phyloP scores from a whole-genome alignment of 345 rosid species.

The Citrus glauca region DNA sequence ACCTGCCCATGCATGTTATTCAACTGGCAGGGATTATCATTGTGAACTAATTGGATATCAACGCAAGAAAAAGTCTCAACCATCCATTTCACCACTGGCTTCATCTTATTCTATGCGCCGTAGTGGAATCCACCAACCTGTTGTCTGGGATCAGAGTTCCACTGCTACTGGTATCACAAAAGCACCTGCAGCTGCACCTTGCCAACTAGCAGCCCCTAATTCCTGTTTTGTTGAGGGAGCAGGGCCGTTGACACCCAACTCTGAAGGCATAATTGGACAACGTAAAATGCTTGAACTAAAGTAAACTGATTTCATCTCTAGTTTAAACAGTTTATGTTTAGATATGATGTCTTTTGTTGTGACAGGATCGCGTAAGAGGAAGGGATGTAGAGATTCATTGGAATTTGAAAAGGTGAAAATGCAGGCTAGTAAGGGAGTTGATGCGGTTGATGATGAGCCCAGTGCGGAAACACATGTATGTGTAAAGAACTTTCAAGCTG shows the following conservation, averaged over 20 bases:
- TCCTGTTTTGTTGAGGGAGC: slow-evolving; percentile 4
- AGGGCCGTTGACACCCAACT: slow-evolving; percentile 7
- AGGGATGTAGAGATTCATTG: slow-evolving; percentile 33
- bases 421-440: slow-evolving; percentile 23
- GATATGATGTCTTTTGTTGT: slow-evolving; percentile 20
- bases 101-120: slow-evolving; percentile 22
- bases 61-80: slow-evolving; percentile 40
- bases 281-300: slow-evolving; percentile 29
- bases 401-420: slow-evolving; percentile 33
- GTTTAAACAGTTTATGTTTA: not conserved
- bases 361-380: slow-evolving; percentile 58
- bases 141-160: slow-evolving; percentile 21
- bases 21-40: slow-evolving; percentile 61
- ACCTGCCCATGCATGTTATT: slow-evolving; percentile 12
- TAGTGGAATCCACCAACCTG: slow-evolving; percentile 24
- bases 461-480: slow-evolving; percentile 40
- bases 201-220: slow-evolving; percentile 13
- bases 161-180: slow-evolving; percentile 21
- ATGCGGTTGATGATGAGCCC: slow-evolving; percentile 16
- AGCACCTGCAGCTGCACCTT: slow-evolving; percentile 27
- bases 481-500: slow-evolving; percentile 11
- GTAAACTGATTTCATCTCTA: slow-evolving; percentile 1
- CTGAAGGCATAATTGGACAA: slow-evolving; percentile 24
- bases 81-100: slow-evolving; percentile 17
- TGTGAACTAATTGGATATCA: slow-evolving; percentile 83